A percentile compares a stretch with the other conserved stretches of the same genome.
These are phyloP conservation scores for Suaeda aralocaspica DNA, from an alignment of 148 eudicot species.

Conservation along the genomic window DNA sequence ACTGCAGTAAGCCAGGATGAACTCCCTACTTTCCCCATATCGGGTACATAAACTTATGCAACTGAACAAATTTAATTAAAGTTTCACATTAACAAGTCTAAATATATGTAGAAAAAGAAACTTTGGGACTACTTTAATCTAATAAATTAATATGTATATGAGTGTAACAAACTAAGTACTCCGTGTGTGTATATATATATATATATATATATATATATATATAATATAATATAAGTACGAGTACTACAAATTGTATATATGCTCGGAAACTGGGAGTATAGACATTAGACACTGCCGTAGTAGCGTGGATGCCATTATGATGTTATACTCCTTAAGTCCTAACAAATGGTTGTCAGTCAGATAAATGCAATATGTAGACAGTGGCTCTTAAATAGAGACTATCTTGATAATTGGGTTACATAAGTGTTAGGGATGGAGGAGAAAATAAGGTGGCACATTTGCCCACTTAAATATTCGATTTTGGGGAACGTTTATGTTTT, in stretches of 20 bases:
- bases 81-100: neutral
- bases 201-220: no score
- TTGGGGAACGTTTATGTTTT: neutral
- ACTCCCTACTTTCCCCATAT: slow-evolving; percentile 57
- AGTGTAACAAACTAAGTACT: no score
- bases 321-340: neutral
- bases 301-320: slow-evolving; percentile 12
- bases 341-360: slow-evolving; percentile 16
- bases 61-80: neutral
- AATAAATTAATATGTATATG: no score
- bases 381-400: neutral
- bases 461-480: neutral
- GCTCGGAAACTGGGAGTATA: no score
- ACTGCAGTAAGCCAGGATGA: slow-evolving; percentile 72
- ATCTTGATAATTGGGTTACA: slow-evolving; percentile 19
- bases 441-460: neutral
- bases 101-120: no score
- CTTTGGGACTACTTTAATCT: no score
- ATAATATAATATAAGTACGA: no score
- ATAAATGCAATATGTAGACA: no score
- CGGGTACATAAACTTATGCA: neutral
- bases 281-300: no score
- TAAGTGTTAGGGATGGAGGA: slow-evolving; percentile 7
- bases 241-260: slow-evolving; percentile 5
- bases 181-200: no score